Base-by-base conservation (phyloP, 331 rosid species). In the Acacia concinna region DNA sequence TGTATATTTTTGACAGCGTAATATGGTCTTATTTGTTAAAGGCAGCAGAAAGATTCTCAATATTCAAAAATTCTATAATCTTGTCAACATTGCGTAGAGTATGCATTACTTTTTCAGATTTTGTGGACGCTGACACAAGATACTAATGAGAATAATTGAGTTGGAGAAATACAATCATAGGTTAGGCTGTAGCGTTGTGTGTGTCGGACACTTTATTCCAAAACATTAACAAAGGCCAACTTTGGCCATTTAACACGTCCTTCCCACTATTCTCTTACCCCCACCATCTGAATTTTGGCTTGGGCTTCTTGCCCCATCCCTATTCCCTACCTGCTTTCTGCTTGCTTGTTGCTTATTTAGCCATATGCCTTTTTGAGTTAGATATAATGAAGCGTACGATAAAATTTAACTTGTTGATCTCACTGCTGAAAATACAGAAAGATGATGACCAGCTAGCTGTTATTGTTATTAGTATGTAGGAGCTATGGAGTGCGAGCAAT, bases 191-290 rank as follows among this genome's bases (percentile, higher is more conserved):
- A 70, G 71, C 21, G 67, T 37, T 31, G 62, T 13, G 62, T 76
- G 52, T 74, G 85, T 84, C 32, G 71, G 67, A 44, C 60, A n/a
- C 81, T 81, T 74, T 81, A 68, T 85, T 81, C 72, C 75, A 47
- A 77, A 73, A 77, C 66, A 56, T 34, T 10, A 60, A 14, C 65
- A 64, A 73, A 28, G 68, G 62, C 46, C 68, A n/a, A 64, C 43
- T 32, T 32, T 72, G 65, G 52, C 64, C 44, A 52, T 27, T 52
- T 49, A 28, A 76, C 72, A 44, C 44, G 13, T 0, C 28, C 35
- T 37, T 57, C 60, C 35, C 21, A 2, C 23, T 17, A 18, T 46
- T 46, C 18, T 18, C 27, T 2, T 20, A 7, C 23, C 59, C 70
- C 43, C 59, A 59, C 57, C 14, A 4, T 25, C 54, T 25, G 13